A percentile compares a stretch with the other conserved stretches of the same genome.
phyloP scores from a whole-genome alignment of 139 green algal species.

The Picochlorum sp. region DNA sequence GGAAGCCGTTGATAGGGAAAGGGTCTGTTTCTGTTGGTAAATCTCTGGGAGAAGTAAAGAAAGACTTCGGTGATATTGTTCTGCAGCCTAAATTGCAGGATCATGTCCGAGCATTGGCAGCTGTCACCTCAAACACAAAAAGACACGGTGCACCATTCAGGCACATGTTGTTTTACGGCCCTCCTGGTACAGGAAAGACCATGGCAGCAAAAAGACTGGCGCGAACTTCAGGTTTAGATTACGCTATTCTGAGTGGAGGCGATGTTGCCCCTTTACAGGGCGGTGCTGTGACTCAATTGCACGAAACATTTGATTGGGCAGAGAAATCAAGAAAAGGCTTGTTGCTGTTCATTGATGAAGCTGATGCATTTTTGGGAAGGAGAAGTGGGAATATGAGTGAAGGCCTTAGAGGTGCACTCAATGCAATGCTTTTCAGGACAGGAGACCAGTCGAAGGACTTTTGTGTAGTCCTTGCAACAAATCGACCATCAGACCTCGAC shows the following conservation, averaged over 20 bases:
- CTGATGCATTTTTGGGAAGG: slow-evolving; percentile 91
- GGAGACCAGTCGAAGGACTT: slow-evolving; percentile 51
- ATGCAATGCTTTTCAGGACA: slow-evolving; percentile 85
- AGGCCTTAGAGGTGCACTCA: slow-evolving; percentile 81
- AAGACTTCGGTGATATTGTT: slow-evolving; percentile 86
- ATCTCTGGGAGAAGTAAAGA: slow-evolving; percentile 40
- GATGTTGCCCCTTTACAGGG: slow-evolving; percentile 88
- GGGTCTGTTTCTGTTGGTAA: slow-evolving; percentile 24
- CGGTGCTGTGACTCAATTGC: slow-evolving; percentile 89
- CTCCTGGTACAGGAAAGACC: slow-evolving; percentile 89
- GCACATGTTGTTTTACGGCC: slow-evolving; percentile 90
- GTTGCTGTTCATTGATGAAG: slow-evolving; percentile 95
- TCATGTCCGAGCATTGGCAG: slow-evolving; percentile 78
- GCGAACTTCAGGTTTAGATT: slow-evolving; percentile 88
- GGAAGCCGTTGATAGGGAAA: slow-evolving; percentile 30
- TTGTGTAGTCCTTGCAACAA: slow-evolving; percentile 80
- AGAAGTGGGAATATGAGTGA: slow-evolving; percentile 79
- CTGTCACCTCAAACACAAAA: slow-evolving; percentile 84
- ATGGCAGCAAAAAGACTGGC: slow-evolving; percentile 95
- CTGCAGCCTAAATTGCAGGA: slow-evolving; percentile 68
- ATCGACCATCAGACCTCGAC: slow-evolving; percentile 87
- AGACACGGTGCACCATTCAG: slow-evolving; percentile 87
- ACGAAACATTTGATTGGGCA: slow-evolving; percentile 97
- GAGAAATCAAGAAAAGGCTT: slow-evolving; percentile 69
- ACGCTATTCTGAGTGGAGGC: slow-evolving; percentile 94